phyloP scores from a whole-genome alignment of 116 monocot species.

The Papilionanthe hybrid region DNA sequence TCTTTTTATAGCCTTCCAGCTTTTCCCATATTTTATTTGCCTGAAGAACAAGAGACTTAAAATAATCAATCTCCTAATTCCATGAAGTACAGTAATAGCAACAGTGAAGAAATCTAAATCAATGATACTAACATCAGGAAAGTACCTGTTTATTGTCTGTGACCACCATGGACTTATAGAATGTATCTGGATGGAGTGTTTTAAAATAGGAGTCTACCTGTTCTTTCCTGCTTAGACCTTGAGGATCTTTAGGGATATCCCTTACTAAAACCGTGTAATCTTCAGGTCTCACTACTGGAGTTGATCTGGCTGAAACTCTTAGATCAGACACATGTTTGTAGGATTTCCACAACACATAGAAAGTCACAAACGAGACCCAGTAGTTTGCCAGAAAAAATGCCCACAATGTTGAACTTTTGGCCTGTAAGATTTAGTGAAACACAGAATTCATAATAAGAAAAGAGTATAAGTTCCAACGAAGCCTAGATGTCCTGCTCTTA shows the following conservation, averaged over 20 bases:
- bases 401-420: constrained; percentile 64
- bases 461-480: not conserved
- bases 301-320: constrained; percentile 54
- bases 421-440: constrained; percentile 27
- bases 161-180: constrained; percentile 79
- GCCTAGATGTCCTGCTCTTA: not conserved
- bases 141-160: constrained; percentile 62
- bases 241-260: constrained; percentile 59
- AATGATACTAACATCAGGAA: not conserved
- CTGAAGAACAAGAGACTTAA: constrained; percentile 21
- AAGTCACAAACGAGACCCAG: constrained; percentile 83
- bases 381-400: constrained; percentile 61
- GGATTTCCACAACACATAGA: constrained; percentile 65
- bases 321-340: constrained; percentile 77
- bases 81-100: not conserved
- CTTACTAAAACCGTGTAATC: constrained; percentile 72
- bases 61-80: not conserved
- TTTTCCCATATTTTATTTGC: constrained; percentile 76
- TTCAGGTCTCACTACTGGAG: constrained; percentile 49
- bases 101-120: not conserved
- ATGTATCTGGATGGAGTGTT: constrained; percentile 78
- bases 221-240: constrained; percentile 67
- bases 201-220: constrained; percentile 85
- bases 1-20: constrained; percentile 61
- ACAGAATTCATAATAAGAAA: constrained; percentile 2